Percentiles rank a stretch among this genome's conserved stretches.
These are phyloP conservation scores for Teunomyces lycoperdinae DNA, from an alignment of 805 yeast genomes.

Conservation along the genomic window DNA sequence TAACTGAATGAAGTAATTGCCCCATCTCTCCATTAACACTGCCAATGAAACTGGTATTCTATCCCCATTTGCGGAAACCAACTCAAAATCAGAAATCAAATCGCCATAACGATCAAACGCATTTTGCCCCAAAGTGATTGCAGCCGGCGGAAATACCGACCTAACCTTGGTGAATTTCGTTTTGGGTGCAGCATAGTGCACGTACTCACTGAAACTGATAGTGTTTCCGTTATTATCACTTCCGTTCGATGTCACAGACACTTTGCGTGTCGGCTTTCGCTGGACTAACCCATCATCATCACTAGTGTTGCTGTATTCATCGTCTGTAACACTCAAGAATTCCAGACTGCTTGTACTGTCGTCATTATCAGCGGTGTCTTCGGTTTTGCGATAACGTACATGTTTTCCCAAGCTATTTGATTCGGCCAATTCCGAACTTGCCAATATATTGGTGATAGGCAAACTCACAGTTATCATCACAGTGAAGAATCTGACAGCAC, in stretches of 20 bases:
- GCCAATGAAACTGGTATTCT: conserved; percentile 60
- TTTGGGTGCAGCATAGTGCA: conserved; percentile 73
- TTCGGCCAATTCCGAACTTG: conserved; percentile 41
- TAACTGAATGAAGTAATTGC: conserved; percentile 60
- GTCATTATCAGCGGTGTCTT: conserved; percentile 7
- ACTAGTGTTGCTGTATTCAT: conserved; percentile 11
- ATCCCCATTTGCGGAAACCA: conserved; percentile 68
- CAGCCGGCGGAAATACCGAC: conserved; percentile 73
- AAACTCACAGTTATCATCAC: conserved; percentile 49
- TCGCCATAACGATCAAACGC: conserved; percentile 67
- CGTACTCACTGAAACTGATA: conserved; percentile 62
- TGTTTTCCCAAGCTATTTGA: background rate
- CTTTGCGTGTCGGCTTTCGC: conserved; percentile 11
- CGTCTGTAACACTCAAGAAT: conserved; percentile 8
- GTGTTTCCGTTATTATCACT: conserved; percentile 21
- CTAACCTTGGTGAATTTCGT: conserved; percentile 61
- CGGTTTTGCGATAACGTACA: background rate
- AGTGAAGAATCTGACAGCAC: conserved; percentile 48
- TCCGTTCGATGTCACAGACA: conserved; percentile 17
- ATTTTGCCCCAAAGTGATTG: conserved; percentile 73
- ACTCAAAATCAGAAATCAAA: conserved; percentile 66
- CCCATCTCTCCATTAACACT: conserved; percentile 74
- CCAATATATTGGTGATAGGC: conserved; percentile 51
- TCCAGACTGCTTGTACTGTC: conserved; percentile 10
- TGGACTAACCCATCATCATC: conserved; percentile 6